Evolutionary conservation across 768 basidiomycete genomes (phyloP), one percentile per base, ranked within the genome.

Genomic region (Hericium rajendrae): DNA sequence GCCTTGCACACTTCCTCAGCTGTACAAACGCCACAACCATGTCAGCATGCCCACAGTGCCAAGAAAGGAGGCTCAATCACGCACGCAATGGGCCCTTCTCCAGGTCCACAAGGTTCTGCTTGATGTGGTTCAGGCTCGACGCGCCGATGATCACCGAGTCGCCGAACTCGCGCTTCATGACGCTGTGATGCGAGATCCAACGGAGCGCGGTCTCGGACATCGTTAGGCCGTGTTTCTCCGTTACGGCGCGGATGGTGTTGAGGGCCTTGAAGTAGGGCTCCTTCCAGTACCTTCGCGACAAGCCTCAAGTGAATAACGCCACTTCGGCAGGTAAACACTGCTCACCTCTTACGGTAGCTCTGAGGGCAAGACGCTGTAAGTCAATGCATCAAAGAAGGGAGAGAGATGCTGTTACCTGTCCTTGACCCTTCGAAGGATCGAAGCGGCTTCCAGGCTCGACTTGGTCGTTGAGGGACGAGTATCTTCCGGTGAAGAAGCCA

Each of bases 111-210:
- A 81, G 59, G 62, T 82, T 82, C 69, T 78, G 70, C 65, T 84
- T 76, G 50, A 84, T 78, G 62, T 86, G 84, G 32, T 72, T 70
- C 60, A 79, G 51, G 57, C 74, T 81, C 4, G 78, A 80, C 26
- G 83, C 84, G n/a, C 84, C 84, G 61, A 87, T 84, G 56, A 86
- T 69, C 56, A 85, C 70, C 22, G 77, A 67, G 61, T 81, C 78
- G 11, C 78, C 76, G 24, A 72, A 62, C 59, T 80, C 78, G 8
- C 74, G 68, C 61, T 76, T 72, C 63, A 78, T 63, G 40, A 70
- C 63, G n/a, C 76, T 77, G 64, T 81, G 79, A 64, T 79, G 76
- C 37, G 71, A 69, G 53, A 75, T 60, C 79, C 79, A 81, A 46
- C 79, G 69, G 6, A 80, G 67, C 1, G 77, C 65, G 48, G 72